These are phyloP conservation scores for Sarcodon sp. DNA, from an alignment of 768 basidiomycete genomes.

Conservation along the genomic window DNA sequence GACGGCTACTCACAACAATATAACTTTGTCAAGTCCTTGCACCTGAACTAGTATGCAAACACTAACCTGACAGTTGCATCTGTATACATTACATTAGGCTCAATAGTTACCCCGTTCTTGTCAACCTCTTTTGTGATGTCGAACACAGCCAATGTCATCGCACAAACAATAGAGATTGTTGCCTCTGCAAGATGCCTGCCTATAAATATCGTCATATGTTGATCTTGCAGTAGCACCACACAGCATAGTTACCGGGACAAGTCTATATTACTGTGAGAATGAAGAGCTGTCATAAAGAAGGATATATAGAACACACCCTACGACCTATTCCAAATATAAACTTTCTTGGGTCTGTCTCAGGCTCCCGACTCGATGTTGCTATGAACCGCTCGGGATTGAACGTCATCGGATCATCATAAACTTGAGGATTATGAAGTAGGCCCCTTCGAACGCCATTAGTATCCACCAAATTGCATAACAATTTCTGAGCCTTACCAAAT, in stretches of 20 bases:
- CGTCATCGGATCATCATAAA: slow-evolving; percentile 9
- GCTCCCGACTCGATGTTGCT: neutral
- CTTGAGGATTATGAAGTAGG: slow-evolving; percentile 13
- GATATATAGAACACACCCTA: slow-evolving; percentile 6
- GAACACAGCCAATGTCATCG: slow-evolving; percentile 22
- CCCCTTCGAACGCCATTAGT: slow-evolving; percentile 7
- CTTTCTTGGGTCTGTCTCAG: slow-evolving; percentile 15
- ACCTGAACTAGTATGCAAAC: neutral
- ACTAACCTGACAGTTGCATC: slow-evolving; percentile 15
- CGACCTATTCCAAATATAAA: slow-evolving; percentile 24
- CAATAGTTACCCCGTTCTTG: slow-evolving; percentile 8
- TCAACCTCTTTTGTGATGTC: slow-evolving; percentile 15
- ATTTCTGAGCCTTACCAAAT: too few relatives aligned
- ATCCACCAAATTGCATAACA: too few relatives aligned
- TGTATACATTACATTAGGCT: slow-evolving; percentile 11
- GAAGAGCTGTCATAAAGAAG: too few relatives aligned
- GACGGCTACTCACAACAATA: slow-evolving; percentile 2
- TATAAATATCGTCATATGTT: slow-evolving; percentile 7
- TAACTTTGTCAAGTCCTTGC: too few relatives aligned
- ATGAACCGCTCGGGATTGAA: slow-evolving; percentile 18
- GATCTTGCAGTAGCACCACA: too few relatives aligned
- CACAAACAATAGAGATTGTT: slow-evolving; percentile 21
- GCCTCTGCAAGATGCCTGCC: slow-evolving; percentile 29
- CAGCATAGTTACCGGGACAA: too few relatives aligned
- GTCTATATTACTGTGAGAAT: too few relatives aligned